Conservation (phyloP, 2,329 filamentous ascomycete genomes). For the Clonostachys byssicola region DNA sequence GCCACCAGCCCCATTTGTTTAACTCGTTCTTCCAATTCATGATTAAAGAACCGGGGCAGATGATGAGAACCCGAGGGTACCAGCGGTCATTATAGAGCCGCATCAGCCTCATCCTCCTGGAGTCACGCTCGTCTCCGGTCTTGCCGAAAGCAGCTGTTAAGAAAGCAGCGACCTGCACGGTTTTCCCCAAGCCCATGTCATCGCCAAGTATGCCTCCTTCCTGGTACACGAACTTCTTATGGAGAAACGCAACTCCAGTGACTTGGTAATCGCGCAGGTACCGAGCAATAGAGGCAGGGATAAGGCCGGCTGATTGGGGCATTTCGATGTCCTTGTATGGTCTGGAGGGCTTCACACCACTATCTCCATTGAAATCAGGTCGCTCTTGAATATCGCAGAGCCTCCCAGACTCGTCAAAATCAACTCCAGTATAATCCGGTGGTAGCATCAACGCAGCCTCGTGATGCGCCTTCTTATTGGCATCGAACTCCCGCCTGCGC, state of each 20-base stretch:
- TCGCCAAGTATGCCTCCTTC: constrained; percentile 88
- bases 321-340: constrained; percentile 73
- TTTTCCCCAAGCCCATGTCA: constrained; percentile 97
- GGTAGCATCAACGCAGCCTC: constrained; percentile 71
- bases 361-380: constrained; percentile 57
- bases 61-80: constrained; percentile 75
- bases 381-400: constrained; percentile 51
- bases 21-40: constrained; percentile 90
- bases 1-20: constrained; percentile 93
- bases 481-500: constrained; percentile 67
- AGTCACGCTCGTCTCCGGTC: constrained; percentile 81
- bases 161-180: constrained; percentile 92
- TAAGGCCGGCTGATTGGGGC: constrained; percentile 70
- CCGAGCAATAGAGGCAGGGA: constrained; percentile 86
- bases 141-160: constrained; percentile 91
- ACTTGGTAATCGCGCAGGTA: constrained; percentile 92
- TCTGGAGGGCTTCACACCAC: constrained; percentile 59
- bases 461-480: constrained; percentile 51
- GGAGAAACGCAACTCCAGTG: constrained; percentile 78
- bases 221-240: constrained; percentile 86
- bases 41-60: constrained; percentile 86
- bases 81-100: constrained; percentile 59
- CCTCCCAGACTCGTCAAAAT: constrained; percentile 52
- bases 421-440: constrained; percentile 70
- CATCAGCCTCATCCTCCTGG: constrained; percentile 83